Evolutionary conservation across 2,329 filamentous ascomycete genomes (phyloP), one percentile per base, ranked within the genome.

Genomic region (Trichoderma sp.): DNA sequence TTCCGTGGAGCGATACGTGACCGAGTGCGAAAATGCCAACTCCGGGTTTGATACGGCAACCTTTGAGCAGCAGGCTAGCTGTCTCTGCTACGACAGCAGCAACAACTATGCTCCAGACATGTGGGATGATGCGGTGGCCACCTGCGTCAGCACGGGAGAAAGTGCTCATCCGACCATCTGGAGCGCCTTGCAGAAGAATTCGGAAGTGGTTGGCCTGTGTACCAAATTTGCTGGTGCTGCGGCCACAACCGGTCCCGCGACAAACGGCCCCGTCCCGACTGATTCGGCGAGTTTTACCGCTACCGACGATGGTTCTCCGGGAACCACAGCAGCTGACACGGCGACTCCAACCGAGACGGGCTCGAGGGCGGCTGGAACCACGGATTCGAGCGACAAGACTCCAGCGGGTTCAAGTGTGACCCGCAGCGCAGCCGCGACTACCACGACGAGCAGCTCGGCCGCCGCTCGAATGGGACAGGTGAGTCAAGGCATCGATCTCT

Each of bases 101-200:
- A 51, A 51, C 59, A 62, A 62, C n/a, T 62, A 54, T 44, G 39
- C 51, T 12, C 59, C 59, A 45, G 59, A 62, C 48, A 45, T 26
- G 5, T 62, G 59, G 59, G 59, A 62, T n/a, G 54, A 62, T 3
- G 59, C 59, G 5, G 59, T 62, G 17, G 59, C 59, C 17, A 62
- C 59, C 6, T 62, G 59, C n/a, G 59, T 62, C 3, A 62, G 59
- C n/a, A 62, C 59, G 2, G 59, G 59, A 45, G 5, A 62, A 15
- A 62, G 39, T 3, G 59, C 59, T 9, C 59, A 62, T 30, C 59
- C 59, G 14, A 62, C 48, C 34, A 62, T 62, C 39, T 62, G 59
- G 59, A 62, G 48, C 2, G 59, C 48, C 4, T 21, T 62, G 48
- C 48, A 62, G 17, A 62, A n/a, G 39, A 45, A 62, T 7, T 30